Evolutionary conservation across 2,329 filamentous ascomycete species (phyloP).

Genomic region (Ophiocordyceps camponoti-floridani): DNA sequence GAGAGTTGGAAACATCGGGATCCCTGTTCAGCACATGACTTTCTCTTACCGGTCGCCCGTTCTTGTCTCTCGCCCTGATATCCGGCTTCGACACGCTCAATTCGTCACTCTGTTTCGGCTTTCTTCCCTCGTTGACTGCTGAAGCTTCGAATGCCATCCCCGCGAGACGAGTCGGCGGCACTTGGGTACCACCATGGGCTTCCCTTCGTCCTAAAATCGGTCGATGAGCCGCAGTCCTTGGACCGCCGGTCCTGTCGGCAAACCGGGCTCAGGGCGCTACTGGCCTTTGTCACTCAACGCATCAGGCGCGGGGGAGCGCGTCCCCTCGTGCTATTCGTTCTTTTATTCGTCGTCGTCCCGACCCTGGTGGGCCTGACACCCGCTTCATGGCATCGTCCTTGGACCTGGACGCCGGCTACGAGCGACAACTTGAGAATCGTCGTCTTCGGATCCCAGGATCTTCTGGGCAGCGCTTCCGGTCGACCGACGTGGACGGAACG

Average conservation of each 20-base stretch:
- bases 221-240: conserved; percentile 6
- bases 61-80: not conserved
- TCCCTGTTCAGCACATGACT: not conserved
- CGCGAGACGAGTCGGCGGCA: not conserved
- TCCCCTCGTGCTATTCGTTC: conserved; percentile 10
- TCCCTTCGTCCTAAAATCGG: not conserved
- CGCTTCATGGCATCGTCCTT: conserved; percentile 1
- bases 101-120: too few species aligned
- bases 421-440: conserved; percentile 23
- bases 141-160: not conserved
- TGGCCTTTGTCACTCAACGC: conserved; percentile 21
- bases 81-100: not conserved
- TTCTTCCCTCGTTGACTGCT: not conserved
- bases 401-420: not conserved
- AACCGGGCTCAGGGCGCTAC: conserved; percentile 11
- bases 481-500: conserved; percentile 26
- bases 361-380: conserved; percentile 11
- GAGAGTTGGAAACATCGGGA: not conserved
- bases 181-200: not conserved
- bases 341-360: conserved; percentile 9
- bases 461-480: conserved; percentile 22
- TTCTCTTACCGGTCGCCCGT: not conserved
- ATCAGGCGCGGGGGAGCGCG: conserved; percentile 19
- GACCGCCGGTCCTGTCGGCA: conserved; percentile 7
- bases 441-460: conserved; percentile 29